Conservation (phyloP, 2,329 filamentous ascomycete genomes). For the Triangularia verruculosa region DNA sequence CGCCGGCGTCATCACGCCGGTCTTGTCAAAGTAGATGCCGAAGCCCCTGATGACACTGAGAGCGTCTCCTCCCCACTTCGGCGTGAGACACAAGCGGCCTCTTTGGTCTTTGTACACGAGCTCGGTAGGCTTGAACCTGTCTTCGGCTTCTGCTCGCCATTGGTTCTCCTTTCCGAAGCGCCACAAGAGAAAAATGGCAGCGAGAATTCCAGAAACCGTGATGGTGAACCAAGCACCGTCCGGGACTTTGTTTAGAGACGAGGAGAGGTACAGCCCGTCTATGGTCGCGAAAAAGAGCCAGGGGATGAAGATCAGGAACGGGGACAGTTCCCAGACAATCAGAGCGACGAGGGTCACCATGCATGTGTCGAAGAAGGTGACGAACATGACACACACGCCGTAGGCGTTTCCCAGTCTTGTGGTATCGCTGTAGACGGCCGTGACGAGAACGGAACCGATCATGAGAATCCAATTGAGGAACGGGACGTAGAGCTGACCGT, state of each 20-base stretch:
- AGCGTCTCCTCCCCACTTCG: slow-evolving; percentile 41
- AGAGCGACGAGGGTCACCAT: slow-evolving; percentile 71
- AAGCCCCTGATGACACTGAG: slow-evolving; percentile 52
- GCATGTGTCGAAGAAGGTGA: slow-evolving; percentile 74
- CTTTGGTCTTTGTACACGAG: slow-evolving; percentile 30
- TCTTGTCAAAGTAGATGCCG: slow-evolving; percentile 78
- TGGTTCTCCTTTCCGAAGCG: slow-evolving; percentile 76
- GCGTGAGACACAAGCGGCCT: slow-evolving; percentile 11
- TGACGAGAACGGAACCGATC: slow-evolving; percentile 71
- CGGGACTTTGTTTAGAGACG: slow-evolving; percentile 69
- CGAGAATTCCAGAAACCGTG: slow-evolving; percentile 59
- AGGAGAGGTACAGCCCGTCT: slow-evolving; percentile 68
- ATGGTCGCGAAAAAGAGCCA: slow-evolving; percentile 64
- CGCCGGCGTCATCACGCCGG: slow-evolving; percentile 55
- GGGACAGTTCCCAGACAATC: slow-evolving; percentile 65
- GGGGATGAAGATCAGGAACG: slow-evolving; percentile 57
- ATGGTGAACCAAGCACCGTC: slow-evolving; percentile 78
- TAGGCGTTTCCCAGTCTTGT: slow-evolving; percentile 71
- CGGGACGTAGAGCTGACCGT: slow-evolving; percentile 75
- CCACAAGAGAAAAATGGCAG: slow-evolving; percentile 69
- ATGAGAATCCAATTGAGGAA: slow-evolving; percentile 75
- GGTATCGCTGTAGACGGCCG: slow-evolving; percentile 70
- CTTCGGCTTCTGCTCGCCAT: slow-evolving; percentile 66
- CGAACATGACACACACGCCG: slow-evolving; percentile 75
- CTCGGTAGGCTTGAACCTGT: slow-evolving; percentile 51